These are phyloP conservation scores for Diddensiella transvaalensis DNA, from an alignment of 805 yeast species.

Conservation along the genomic window DNA sequence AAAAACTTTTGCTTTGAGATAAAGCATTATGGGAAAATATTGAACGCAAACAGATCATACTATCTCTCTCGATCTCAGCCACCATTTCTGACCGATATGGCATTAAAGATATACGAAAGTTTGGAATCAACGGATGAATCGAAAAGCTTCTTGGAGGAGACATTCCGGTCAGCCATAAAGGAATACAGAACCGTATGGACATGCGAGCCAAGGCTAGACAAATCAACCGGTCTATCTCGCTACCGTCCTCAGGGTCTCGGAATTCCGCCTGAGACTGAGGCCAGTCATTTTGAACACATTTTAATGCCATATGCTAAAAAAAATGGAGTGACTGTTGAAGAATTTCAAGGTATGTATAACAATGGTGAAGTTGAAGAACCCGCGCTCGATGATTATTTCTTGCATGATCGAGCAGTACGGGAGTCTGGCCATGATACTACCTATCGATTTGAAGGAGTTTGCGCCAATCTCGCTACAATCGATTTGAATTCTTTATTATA, in stretches of 20 bases:
- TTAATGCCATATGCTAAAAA: constrained; percentile 66
- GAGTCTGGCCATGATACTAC: constrained; percentile 97
- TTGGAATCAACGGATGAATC: constrained; percentile 41
- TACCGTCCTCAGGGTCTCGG: constrained; percentile 89
- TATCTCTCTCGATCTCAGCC: constrained; percentile 93
- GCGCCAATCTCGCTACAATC: constrained; percentile 86
- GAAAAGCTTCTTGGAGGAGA: constrained; percentile 57
- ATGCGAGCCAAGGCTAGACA: constrained; percentile 67
- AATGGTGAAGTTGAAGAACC: constrained; percentile 65
- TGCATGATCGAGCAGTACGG: constrained; percentile 91
- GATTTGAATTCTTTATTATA: constrained; percentile 82
- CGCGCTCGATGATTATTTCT: constrained; percentile 77
- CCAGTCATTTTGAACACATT: constrained; percentile 76
- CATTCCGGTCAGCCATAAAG: constrained; percentile 74
- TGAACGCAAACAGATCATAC: constrained; percentile 91
- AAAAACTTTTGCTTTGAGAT: constrained; percentile 90
- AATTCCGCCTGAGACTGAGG: constrained; percentile 96
- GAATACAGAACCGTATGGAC: constrained; percentile 86
- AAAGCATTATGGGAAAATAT: constrained; percentile 81
- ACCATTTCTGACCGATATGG: constrained; percentile 94
- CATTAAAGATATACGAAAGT: constrained; percentile 60
- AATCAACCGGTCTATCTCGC: constrained; percentile 72
- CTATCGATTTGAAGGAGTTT: constrained; percentile 82
- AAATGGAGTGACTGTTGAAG: constrained; percentile 52
- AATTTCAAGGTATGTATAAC: constrained; percentile 69